These are phyloP conservation scores for Talaromyces piceae DNA, from an alignment of 2,329 filamentous ascomycete species.

Conservation along the genomic window DNA sequence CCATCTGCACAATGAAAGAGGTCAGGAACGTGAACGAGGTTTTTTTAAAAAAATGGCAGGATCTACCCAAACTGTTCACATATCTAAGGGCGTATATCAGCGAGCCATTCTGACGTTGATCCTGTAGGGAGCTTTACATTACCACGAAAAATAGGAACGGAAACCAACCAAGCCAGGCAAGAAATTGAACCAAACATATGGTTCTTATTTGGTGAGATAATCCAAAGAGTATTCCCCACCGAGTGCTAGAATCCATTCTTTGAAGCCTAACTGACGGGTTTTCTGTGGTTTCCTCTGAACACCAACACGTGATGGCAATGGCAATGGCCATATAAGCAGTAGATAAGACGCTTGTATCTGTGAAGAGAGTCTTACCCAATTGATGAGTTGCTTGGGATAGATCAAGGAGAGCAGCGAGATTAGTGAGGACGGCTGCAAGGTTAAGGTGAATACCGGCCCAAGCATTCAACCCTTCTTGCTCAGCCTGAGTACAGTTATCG, in stretches of 20 bases:
- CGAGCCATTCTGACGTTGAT: too few species aligned
- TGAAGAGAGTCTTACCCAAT: not conserved
- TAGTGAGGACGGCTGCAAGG: not conserved
- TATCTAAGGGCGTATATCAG: not conserved
- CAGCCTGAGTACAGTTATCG: not conserved
- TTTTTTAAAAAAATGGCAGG: too few species aligned
- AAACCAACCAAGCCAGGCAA: slow-evolving; percentile 5
- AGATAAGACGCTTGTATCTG: not conserved
- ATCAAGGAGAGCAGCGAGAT: not conserved
- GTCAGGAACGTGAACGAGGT: too few species aligned
- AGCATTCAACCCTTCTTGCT: not conserved
- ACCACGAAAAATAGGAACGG: slow-evolving; percentile 1
- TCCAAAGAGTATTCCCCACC: not conserved
- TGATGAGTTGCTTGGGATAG: not conserved
- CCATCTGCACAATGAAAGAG: too few species aligned
- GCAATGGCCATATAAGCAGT: not conserved
- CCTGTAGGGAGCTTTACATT: not conserved
- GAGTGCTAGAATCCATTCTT: not conserved
- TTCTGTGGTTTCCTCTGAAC: not conserved
- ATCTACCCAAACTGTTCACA: not conserved
- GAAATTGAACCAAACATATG: not conserved
- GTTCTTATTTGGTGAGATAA: not conserved
- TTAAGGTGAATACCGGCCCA: not conserved
- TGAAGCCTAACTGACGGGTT: not conserved
- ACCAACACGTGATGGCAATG: not conserved